phyloP scores from a whole-genome alignment of 225 moss, liverwort and hornwort species.

The Marchantia paleacea region DNA sequence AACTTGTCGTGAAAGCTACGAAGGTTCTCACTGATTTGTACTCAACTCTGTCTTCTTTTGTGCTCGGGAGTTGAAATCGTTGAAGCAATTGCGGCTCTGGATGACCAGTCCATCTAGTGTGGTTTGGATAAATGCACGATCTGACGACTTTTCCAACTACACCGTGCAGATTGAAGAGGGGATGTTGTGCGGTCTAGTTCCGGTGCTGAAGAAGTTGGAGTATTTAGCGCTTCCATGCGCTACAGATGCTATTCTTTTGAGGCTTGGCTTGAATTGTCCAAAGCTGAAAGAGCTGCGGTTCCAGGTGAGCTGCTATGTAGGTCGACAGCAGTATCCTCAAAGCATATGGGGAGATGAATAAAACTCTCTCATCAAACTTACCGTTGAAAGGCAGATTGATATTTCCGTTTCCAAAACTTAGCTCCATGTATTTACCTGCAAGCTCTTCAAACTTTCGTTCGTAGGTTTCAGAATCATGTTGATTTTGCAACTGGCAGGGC shows the following conservation, averaged over 20 bases:
- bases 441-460: neutral
- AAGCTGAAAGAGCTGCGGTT: conserved; percentile 65
- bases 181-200: conserved; percentile 60
- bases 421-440: neutral
- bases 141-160: neutral
- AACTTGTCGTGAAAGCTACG: no score
- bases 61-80: no score
- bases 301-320: conserved; percentile 44
- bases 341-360: no score
- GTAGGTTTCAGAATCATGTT: conserved; percentile 13
- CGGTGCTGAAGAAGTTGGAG: conserved; percentile 66
- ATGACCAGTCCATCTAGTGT: no score
- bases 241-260: conserved; percentile 64
- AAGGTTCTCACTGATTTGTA: no score
- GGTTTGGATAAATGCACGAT: no score
- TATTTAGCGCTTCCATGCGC: conserved; percentile 77
- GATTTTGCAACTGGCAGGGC: conserved; percentile 11
- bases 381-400: neutral
- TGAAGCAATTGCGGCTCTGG: no score
- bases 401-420: neutral
- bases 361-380: no score
- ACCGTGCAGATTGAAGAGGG: conserved; percentile 57
- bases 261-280: conserved; percentile 64
- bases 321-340: neutral
- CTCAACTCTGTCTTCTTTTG: no score